Percentiles rank a stretch among this genome's conserved stretches.
phyloP scores from a whole-genome alignment of 257 asterid genomes.

The Jasminum sambac region DNA sequence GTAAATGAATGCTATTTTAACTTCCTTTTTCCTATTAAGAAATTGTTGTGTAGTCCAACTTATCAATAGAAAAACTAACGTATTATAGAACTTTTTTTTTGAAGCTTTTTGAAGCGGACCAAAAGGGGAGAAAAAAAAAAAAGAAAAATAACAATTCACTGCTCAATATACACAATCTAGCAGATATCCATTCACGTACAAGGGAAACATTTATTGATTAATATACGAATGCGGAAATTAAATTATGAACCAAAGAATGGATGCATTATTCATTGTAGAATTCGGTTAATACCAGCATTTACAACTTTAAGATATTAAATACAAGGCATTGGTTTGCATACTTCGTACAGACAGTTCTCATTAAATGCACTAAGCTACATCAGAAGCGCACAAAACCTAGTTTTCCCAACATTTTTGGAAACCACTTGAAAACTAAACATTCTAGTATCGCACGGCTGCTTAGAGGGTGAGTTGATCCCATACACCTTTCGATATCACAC shows the following conservation, averaged over 20 bases:
- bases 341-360: not conserved
- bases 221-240: not conserved
- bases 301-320: not conserved
- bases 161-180: too few species aligned
- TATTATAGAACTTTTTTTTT: too few species aligned
- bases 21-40: too few species aligned
- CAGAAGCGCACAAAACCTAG: constrained; percentile 27
- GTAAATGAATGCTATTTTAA: too few species aligned
- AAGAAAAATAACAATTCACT: too few species aligned
- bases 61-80: too few species aligned
- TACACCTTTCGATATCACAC: not conserved
- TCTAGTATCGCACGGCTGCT: constrained; percentile 17
- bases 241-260: not conserved
- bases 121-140: too few species aligned
- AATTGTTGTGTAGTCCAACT: too few species aligned
- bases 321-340: not conserved
- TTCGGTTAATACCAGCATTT: not conserved
- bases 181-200: too few species aligned
- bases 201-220: not conserved
- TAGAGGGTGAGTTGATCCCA: constrained; percentile 8
- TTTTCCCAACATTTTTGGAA: constrained; percentile 30
- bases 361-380: not conserved
- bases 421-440: constrained; percentile 15
- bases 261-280: not conserved
- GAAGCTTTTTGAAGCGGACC: too few species aligned